A percentile compares a stretch with the other conserved stretches of the same genome.
Evolutionary conservation across 345 rosid genomes (phyloP).

Genomic region (sweet orange (Citrus sinensis)): DNA sequence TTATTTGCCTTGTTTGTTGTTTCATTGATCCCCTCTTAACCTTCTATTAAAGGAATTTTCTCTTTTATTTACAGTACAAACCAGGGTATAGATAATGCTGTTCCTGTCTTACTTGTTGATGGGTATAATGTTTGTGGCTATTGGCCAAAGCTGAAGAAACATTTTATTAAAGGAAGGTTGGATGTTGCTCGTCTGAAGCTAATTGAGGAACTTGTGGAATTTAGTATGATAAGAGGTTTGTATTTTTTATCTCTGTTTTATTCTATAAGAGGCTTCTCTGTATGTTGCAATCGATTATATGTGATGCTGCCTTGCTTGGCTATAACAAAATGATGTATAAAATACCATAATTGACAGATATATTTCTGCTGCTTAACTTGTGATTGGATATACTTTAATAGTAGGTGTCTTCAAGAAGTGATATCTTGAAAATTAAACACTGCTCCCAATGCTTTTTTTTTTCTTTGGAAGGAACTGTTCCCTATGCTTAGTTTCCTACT

Average conservation of each 20-base stretch:
- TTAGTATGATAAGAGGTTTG: slow-evolving; percentile 72
- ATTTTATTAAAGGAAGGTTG: slow-evolving; percentile 78
- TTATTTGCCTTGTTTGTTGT: slow-evolving; percentile 1
- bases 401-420: neutral
- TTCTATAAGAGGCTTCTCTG: neutral
- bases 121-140: slow-evolving; percentile 97
- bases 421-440: neutral
- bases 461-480: too few relatives aligned
- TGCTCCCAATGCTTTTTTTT: neutral
- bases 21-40: slow-evolving; percentile 2
- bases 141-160: slow-evolving; percentile 88
- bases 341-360: neutral
- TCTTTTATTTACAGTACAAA: slow-evolving; percentile 60
- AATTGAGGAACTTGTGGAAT: slow-evolving; percentile 71
- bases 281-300: neutral
- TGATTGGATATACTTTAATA: neutral
- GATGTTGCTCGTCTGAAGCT: slow-evolving; percentile 83
- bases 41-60: slow-evolving; percentile 9
- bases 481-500: neutral
- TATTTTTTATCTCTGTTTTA: neutral
- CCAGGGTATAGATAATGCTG: slow-evolving; percentile 59
- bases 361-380: neutral
- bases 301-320: neutral
- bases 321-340: neutral
- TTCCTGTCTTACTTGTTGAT: slow-evolving; percentile 92